These are phyloP conservation scores for Rhizopus delemar DNA, from an alignment of 371 early-diverging fungal genomes.

Conservation along the genomic window DNA sequence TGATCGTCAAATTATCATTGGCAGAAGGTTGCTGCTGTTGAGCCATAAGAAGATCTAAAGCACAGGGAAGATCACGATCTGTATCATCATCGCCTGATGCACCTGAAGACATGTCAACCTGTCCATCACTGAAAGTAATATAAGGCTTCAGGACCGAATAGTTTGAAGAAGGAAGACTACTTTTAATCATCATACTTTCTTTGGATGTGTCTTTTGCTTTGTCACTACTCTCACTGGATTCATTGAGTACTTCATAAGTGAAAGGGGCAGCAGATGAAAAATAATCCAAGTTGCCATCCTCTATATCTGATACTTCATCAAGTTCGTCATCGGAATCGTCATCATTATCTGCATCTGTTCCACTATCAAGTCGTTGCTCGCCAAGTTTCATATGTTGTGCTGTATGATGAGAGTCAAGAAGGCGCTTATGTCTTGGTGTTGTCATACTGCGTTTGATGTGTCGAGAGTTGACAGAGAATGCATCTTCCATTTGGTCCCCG, in stretches of 20 bases:
- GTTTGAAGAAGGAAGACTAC: not conserved
- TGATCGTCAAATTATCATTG: conserved; percentile 5
- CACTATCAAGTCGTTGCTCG: conserved; percentile 29
- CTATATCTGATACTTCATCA: conserved; percentile 20
- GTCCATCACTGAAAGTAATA: conserved; percentile 27
- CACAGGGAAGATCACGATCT: conserved; percentile 24
- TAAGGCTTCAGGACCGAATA: conserved; percentile 5
- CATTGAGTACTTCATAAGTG: conserved; percentile 24
- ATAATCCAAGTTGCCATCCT: conserved; percentile 25
- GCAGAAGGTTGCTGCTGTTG: conserved; percentile 10
- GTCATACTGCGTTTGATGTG: not conserved
- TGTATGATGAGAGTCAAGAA: not conserved
- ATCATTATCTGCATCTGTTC: conserved; percentile 29
- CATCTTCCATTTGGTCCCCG: conserved; percentile 36
- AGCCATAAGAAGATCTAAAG: conserved; percentile 35
- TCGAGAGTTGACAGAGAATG: not conserved
- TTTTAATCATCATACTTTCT: not conserved
- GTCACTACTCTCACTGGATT: not conserved
- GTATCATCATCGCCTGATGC: conserved; percentile 22
- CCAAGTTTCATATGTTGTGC: not conserved
- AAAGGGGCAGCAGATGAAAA: conserved; percentile 46
- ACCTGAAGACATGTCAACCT: conserved; percentile 19
- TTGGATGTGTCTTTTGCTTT: not conserved
- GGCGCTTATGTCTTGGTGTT: not conserved
- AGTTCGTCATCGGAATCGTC: conserved; percentile 34